Evolutionary conservation across 495 filamentous ascomycete genomes (phyloP).

Genomic region (Xylaria castorea): DNA sequence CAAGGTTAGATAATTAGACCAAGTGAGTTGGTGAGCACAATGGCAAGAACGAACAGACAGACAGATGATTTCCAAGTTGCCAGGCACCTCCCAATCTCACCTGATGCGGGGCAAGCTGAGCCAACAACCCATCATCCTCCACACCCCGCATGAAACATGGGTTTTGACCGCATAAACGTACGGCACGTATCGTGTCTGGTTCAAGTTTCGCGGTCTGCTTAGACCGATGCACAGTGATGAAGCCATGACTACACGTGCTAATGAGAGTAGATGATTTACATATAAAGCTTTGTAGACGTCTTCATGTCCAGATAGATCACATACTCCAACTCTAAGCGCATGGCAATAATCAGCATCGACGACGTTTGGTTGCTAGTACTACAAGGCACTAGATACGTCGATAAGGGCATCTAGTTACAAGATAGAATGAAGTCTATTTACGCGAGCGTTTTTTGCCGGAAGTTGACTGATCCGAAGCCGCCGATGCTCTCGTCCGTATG

Average conservation of each 20-base stretch:
- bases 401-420: neutral
- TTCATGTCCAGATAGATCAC: neutral
- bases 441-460: neutral
- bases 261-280: neutral
- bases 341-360: neutral
- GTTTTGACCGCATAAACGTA: neutral
- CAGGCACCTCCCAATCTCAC: neutral
- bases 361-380: neutral
- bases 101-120: neutral
- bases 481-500: constrained; percentile 12
- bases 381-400: neutral
- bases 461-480: constrained; percentile 14
- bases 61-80: too few species aligned
- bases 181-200: neutral
- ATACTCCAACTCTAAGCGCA: neutral
- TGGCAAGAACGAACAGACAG: neutral
- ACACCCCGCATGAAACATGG: neutral
- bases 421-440: constrained; percentile 15
- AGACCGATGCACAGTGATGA: neutral
- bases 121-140: too few species aligned
- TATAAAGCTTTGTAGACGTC: neutral
- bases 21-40: neutral
- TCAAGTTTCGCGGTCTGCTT: neutral
- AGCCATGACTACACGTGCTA: neutral
- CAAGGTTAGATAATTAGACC: neutral